Conservation (phyloP, 129 eudicot species). For the Kitagawia praeruptora region DNA sequence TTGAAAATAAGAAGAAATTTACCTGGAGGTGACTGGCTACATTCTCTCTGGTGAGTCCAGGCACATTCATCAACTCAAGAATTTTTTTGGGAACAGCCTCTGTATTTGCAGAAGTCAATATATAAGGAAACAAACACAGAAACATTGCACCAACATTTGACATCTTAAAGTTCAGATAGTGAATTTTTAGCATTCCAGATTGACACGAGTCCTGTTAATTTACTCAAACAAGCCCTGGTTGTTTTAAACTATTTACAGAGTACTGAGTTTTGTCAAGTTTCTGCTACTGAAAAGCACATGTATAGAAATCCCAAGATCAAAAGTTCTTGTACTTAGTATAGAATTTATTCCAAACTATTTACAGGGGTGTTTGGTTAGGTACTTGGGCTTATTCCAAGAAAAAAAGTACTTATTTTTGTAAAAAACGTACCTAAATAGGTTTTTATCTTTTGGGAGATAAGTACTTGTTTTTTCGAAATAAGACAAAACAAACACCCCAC, state of each 20-base stretch:
- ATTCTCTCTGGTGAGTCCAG: constrained; percentile 88
- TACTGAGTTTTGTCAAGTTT: background rate
- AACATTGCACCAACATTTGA: background rate
- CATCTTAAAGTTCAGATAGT: background rate
- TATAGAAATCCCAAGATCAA: background rate
- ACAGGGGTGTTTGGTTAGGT: no score
- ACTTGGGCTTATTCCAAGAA: no score
- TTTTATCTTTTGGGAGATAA: no score
- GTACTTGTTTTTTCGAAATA: no score
- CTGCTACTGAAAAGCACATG: background rate
- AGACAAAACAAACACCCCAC: no score
- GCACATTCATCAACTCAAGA: constrained; percentile 90
- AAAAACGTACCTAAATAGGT: no score
- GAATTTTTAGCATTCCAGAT: background rate
- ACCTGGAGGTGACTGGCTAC: constrained; percentile 99
- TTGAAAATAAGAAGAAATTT: background rate
- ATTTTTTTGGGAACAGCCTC: constrained; percentile 98
- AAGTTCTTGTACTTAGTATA: no score
- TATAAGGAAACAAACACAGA: background rate
- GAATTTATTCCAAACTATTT: no score
- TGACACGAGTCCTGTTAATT: background rate
- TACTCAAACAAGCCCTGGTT: background rate
- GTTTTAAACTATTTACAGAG: background rate
- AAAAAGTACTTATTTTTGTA: no score
- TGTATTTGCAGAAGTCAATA: constrained; percentile 24